A percentile compares a stretch with the other conserved stretches of the same genome.
Conservation (phyloP, 768 basidiomycete species). For the Boletales sp. region DNA sequence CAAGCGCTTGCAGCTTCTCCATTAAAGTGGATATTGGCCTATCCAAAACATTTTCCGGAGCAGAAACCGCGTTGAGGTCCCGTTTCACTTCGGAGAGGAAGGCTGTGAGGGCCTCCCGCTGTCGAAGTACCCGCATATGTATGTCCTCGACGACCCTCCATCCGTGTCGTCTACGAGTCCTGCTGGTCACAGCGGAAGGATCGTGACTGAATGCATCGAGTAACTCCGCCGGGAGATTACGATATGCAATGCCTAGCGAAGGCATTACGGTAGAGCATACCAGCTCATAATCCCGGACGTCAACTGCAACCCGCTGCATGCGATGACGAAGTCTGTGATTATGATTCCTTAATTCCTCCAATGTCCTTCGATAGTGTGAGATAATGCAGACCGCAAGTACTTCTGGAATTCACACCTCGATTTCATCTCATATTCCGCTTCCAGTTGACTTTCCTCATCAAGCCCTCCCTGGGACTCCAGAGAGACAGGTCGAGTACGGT, state of each 20-base stretch:
- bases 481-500: constrained; percentile 24
- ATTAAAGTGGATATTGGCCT: constrained; percentile 51
- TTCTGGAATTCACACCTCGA: constrained; percentile 16
- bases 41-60: constrained; percentile 45
- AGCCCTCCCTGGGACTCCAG: constrained; percentile 37
- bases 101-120: constrained; percentile 50
- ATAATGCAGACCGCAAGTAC: background rate
- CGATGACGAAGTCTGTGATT: constrained; percentile 69
- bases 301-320: constrained; percentile 59
- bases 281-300: constrained; percentile 63
- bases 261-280: constrained; percentile 51
- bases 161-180: constrained; percentile 56
- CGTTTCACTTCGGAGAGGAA: constrained; percentile 36
- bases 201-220: constrained; percentile 75
- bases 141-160: constrained; percentile 81
- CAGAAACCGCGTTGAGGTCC: constrained; percentile 1
- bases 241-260: constrained; percentile 45
- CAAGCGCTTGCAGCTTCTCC: constrained; percentile 47
- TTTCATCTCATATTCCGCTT: constrained; percentile 52
- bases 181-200: constrained; percentile 68
- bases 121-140: constrained; percentile 55
- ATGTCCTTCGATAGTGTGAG: constrained; percentile 39
- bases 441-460: constrained; percentile 44
- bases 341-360: constrained; percentile 56
- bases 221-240: constrained; percentile 57